Conservation (phyloP, 2,329 filamentous ascomycete species). For the Endocalyx cinctus region DNA sequence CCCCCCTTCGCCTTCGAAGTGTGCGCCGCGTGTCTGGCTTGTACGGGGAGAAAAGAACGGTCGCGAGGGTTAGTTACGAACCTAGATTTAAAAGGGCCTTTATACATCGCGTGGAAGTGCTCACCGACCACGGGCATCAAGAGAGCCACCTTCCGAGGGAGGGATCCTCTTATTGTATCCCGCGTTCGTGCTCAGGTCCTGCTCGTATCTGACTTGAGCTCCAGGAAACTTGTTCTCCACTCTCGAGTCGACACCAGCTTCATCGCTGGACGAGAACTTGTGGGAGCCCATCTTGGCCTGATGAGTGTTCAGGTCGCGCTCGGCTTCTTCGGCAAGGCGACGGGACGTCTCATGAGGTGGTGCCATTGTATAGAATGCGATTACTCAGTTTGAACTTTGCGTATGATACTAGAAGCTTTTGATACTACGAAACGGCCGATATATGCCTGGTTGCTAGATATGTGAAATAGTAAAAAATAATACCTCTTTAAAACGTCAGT, state of each 20-base stretch:
- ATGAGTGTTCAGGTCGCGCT: constrained; percentile 44
- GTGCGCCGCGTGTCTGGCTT: constrained; percentile 39
- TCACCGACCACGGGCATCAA: constrained; percentile 42
- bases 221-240: constrained; percentile 40
- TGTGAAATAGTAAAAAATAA: background rate
- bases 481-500: too few relatives aligned
- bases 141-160: constrained; percentile 38
- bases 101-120: constrained; percentile 3
- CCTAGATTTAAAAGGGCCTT: too few relatives aligned
- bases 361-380: constrained; percentile 28
- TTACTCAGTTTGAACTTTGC: constrained; percentile 2
- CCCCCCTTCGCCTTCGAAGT: constrained; percentile 40
- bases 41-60: too few relatives aligned
- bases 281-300: constrained; percentile 42
- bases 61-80: too few relatives aligned
- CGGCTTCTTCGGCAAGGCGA: constrained; percentile 40
- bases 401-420: background rate
- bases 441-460: background rate
- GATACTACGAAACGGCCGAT: too few relatives aligned
- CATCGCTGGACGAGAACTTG: constrained; percentile 33
- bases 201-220: constrained; percentile 33
- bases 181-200: constrained; percentile 41
- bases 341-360: constrained; percentile 31
- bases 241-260: constrained; percentile 37
- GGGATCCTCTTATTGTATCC: constrained; percentile 43